Base-by-base conservation (phyloP, 1,284 basidiomycete genomes). In the Malassezia furfur region DNA sequence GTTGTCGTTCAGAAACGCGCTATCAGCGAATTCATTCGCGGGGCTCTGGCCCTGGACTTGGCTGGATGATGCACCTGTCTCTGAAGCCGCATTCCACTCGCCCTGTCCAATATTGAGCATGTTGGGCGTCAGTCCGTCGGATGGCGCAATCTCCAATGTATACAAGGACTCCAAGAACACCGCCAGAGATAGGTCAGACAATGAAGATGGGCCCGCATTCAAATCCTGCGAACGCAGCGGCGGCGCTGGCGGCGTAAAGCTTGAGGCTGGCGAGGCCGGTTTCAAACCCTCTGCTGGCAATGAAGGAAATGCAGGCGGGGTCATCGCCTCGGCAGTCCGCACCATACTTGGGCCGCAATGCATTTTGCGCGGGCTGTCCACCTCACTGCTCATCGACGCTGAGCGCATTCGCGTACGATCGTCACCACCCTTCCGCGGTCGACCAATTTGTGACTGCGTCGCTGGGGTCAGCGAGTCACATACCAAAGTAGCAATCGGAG, bases 141-240 rank as follows among this genome's bases (percentile, higher is more conserved):
- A 60, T 0, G 65, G 56, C 6, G 61, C 65, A 52, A 74, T 67
- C 35, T 73, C 68, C 17, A 74, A 62, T 22, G 68, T 70, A 49
- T 74, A 70, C 10, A 74, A 63, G 12, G 67, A 68, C 36, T 72
- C 62, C 34, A 74, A 50, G 49, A 72, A 74, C 0, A 66, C 72
- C 8, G 72, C 72, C 0, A 74, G 46, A 12, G 67, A 71, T 8
- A 73, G 44, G 22, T 72, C 64, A 1, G 50, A 48, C 7, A 57
- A 14, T 1, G 55, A 51, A 7, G 55, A 47, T 4, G 43, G 43
- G 5, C 17, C 43, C 4, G 43, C 2, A 6, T 8, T 28, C n/a
- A 40, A 10, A 22, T 22, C 38, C 7, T 10, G 38, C 38, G 22
- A n/a, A 40, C 14, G 17, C 22, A 22, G 38, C 38, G 38, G 17